phyloP scores from a whole-genome alignment of 83 land plant genomes.

The Thuja plicata region DNA sequence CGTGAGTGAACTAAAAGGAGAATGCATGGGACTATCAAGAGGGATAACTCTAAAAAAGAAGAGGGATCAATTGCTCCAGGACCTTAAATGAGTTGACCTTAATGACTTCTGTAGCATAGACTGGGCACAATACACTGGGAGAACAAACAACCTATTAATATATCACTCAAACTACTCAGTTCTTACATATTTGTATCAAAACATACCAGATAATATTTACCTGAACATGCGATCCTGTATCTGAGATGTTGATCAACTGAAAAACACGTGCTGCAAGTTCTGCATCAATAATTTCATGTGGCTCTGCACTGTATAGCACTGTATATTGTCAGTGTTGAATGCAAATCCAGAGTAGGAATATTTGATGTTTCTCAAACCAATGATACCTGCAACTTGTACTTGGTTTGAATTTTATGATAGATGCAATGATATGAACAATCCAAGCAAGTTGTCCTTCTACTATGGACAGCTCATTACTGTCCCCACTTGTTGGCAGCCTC shows the following conservation, averaged over 20 bases:
- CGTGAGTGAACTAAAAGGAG: too few species aligned
- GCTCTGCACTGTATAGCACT: slow-evolving; percentile 64
- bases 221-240: slow-evolving; percentile 84
- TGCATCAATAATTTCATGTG: slow-evolving; percentile 95
- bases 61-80: too few species aligned
- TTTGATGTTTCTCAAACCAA: not conserved
- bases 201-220: slow-evolving; percentile 18
- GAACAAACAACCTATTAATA: not conserved
- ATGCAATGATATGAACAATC: slow-evolving; percentile 93
- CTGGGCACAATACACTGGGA: not conserved
- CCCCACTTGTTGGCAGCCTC: slow-evolving; percentile 46
- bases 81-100: too few species aligned
- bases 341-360: slow-evolving; percentile 11
- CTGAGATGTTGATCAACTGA: slow-evolving; percentile 81
- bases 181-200: not conserved
- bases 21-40: too few species aligned
- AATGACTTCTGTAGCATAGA: too few species aligned
- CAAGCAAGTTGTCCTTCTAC: slow-evolving; percentile 95
- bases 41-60: too few species aligned
- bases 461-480: slow-evolving; percentile 48
- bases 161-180: not conserved
- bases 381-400: slow-evolving; percentile 63
- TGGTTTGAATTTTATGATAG: slow-evolving; percentile 81
- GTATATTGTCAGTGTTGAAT: not conserved
- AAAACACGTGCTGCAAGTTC: slow-evolving; percentile 97